Evolutionary conservation across 306 rosid species (phyloP).

Genomic region (Amphicarpaea edgeworthii): DNA sequence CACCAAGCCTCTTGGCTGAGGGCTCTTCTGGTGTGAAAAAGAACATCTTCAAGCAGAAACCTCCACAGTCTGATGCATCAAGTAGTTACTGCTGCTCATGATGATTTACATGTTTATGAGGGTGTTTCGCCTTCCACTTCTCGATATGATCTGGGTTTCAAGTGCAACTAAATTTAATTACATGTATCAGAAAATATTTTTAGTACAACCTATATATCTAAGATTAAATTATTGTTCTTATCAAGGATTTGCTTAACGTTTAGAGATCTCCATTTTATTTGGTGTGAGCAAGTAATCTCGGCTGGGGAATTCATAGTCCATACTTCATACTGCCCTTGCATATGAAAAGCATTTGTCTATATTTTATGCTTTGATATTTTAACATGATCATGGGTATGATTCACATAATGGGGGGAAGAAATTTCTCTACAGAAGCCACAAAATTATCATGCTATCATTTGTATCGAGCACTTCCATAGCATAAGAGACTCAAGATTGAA

Average conservation of each 20-base stretch:
- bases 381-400: neutral
- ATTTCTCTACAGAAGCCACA: neutral
- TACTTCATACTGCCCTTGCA: neutral
- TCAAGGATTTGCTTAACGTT: slow-evolving; percentile 15
- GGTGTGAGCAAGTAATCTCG: slow-evolving; percentile 18
- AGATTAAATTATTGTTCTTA: slow-evolving; percentile 29
- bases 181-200: slow-evolving; percentile 14
- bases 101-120: slow-evolving; percentile 41
- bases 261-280: slow-evolving; percentile 30
- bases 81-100: slow-evolving; percentile 69
- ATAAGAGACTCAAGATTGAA: neutral
- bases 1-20: slow-evolving; percentile 76
- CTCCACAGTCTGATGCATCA: slow-evolving; percentile 57
- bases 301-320: neutral
- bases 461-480: neutral
- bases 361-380: slow-evolving; percentile 21
- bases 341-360: neutral
- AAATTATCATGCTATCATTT: neutral
- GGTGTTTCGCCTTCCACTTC: slow-evolving; percentile 11
- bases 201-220: neutral
- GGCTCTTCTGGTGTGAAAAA: slow-evolving; percentile 75
- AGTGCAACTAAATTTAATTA: slow-evolving; percentile 31
- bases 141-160: neutral
- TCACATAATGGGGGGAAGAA: neutral
- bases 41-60: slow-evolving; percentile 72